Conservation (phyloP, 225 moss, liverwort and hornwort species). For the Neckera pumila region DNA sequence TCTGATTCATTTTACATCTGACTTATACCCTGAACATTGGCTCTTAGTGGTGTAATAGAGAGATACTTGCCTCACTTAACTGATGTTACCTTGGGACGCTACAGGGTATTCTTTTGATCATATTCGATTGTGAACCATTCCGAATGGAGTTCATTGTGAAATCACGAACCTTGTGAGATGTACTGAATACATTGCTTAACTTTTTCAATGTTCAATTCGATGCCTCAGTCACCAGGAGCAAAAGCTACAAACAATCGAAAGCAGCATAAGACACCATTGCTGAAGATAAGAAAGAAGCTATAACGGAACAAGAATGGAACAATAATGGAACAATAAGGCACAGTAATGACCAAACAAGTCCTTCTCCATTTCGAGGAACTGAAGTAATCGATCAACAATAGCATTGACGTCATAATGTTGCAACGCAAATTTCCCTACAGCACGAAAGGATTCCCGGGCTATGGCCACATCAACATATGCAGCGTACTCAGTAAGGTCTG, state of each 20-base stretch:
- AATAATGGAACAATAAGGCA: neutral
- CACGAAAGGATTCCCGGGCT: slow-evolving; percentile 93
- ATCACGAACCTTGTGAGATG: neutral
- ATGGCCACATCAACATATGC: slow-evolving; percentile 86
- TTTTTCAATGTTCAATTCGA: neutral
- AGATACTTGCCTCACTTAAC: neutral
- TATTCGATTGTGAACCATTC: neutral
- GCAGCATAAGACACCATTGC: neutral
- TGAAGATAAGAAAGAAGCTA: neutral
- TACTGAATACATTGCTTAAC: neutral
- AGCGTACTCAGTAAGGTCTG: slow-evolving; percentile 56
- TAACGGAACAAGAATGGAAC: too few relatives aligned
- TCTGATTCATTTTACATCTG: too few relatives aligned
- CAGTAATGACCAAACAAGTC: slow-evolving; percentile 17
- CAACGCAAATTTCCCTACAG: slow-evolving; percentile 93
- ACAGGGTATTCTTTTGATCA: neutral
- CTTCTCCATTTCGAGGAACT: slow-evolving; percentile 98
- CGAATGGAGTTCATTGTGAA: neutral
- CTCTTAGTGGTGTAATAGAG: neutral
- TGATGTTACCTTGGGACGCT: too few relatives aligned
- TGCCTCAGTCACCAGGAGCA: neutral
- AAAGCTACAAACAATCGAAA: too few relatives aligned
- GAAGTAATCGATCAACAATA: slow-evolving; percentile 84
- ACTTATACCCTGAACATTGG: neutral
- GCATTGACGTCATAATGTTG: slow-evolving; percentile 97